Evolutionary conservation across 768 basidiomycete genomes (phyloP), one percentile per base, ranked within the genome.

Genomic region (Kwoniella europaea): DNA sequence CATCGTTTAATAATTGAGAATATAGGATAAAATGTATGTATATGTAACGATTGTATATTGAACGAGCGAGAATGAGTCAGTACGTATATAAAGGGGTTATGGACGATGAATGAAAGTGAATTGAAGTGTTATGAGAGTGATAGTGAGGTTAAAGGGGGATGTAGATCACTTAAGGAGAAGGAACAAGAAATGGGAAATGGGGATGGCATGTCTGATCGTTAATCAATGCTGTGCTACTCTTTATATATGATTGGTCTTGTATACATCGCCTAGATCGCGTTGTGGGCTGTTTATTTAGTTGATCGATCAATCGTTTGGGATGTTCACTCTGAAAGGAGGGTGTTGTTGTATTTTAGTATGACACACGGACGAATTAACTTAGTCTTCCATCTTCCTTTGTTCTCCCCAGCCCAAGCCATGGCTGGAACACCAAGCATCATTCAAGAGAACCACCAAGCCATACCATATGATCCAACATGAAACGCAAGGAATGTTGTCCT

Each of bases 381-480:
- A 50, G 46, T 50, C 46, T 50, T 50, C 46, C 46, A 50, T 50
- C 46, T 50, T 50, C 46, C 46, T 50, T 50, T 50, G 46, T 50
- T 50, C 46, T 16, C 46, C 12, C 18, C 46, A 50, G 1, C 46
- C 12, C 46, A 50, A 50, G 46, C 46, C 46, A 50, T 50, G 46
- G 46, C 12, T 15, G 46, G 1, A 50, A 18, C 10, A 46, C 18
- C 46, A 46, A 46, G 46, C 4, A 46, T 46, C 46, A 46, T 27
- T 27, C 27, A 27, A 27, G 2, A 13, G 46, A 50, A 15, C 0
- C 18, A 16, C 46, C 46, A 50, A 1, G 9, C 29, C 12, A 6
- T 50, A 50, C 46, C 46, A 50, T 24, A 58, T 7, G 15, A 41
- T 6, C 15, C 1, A 3, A 29, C 1, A 3, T 20, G 57, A 58